Base-by-base conservation (phyloP, 2,329 filamentous ascomycete species). In the Exserohilum rostratum region DNA sequence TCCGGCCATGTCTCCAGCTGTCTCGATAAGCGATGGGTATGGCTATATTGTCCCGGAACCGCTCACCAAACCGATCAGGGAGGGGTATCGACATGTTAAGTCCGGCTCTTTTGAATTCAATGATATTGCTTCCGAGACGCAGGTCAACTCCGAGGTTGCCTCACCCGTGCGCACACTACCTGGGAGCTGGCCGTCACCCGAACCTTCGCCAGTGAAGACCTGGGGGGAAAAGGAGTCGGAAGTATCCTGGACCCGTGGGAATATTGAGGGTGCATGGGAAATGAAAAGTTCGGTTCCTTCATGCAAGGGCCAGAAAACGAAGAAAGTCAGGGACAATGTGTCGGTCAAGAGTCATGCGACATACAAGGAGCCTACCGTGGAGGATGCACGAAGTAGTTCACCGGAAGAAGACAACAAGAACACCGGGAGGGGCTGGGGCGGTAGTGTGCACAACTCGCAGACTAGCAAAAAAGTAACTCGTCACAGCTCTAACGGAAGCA, bases 311-410 rank as follows among this genome's bases (percentile, higher is more conserved):
- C 25, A 40, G 9, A 48, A 34, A 12, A 55, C 46, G 3, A 37
- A 20, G 37, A 37, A 46, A 17, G 55, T 51, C 2, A 22, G 17
- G 1, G 60, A 58, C 25, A 42, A 33, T 15, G 35, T 17, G 3
- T 63, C 61, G 5, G 27, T 31, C 6, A 61, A 55, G 44, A 62
- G 46, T 6, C 39, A 55, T 13, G 59, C 65, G 2, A 62, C 59
- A 5, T 70, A 73, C 55, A 54, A 50, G 25, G 20, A 58, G 0
- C 66, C 65, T 12, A 65, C 63, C 4, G 62, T 71, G 1, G 61
- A 69, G 49, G 63, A 65, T 7, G 63, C 47, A 6, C 40, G 50
- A 3, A 56, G 58, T 12, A 54, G 56, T 7, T 52, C 61, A 11
- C 53, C 49, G 2, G 55, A 56, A n/a, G 55, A 20, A 11, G 46